Evolutionary conservation across 257 asterid genomes (phyloP), one percentile per base, ranked within the genome.

Genomic region (Ilex aquifolium): DNA sequence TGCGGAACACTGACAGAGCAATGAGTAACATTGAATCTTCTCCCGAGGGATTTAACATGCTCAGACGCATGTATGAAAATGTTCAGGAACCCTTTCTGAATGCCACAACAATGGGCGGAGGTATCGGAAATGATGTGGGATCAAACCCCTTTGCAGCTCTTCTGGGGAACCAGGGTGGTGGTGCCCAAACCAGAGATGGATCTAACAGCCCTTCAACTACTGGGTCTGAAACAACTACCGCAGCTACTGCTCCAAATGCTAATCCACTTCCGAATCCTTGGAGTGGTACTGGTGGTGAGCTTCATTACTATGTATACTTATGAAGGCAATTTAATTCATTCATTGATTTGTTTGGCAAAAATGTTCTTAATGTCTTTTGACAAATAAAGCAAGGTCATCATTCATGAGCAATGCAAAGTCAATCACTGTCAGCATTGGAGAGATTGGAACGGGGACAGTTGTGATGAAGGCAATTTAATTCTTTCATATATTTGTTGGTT

Each of bases 261-360:
- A 79, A 71, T 67, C 91, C 91, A 61, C 91, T 84, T 71, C 91
- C 91, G 32, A 84, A 84, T 55, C 88, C 88, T 29, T 84, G 91
- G 90, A 64, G 61, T 54, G 68, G 46, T 66, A 72, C 77, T 61
- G 81, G 86, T 56, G 57, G 57, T 46, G 21, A 32, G 40, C 65
- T 60, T 54, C 44, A 40, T 52, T 59, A 14, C 60, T 52, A 64
- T 64, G 31, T 69, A 63, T 58, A 4, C 44, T n/a, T 59, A 46
- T 8, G 14, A 64, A 44, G 27, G 57, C 51, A 36, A 30, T 21
- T 49, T 48, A 36, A 7, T 9, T 74, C 66, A 30, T 50, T 31
- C 59, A 48, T 59, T 64, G 44, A 36, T 42, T 49, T 32, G 30
- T 27, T 62, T 32, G 29, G 40, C 27, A 2, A 21, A 55, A 27